Evolutionary conservation across 1,284 basidiomycete species (phyloP).

Genomic region (Ustilago cynodontis): DNA sequence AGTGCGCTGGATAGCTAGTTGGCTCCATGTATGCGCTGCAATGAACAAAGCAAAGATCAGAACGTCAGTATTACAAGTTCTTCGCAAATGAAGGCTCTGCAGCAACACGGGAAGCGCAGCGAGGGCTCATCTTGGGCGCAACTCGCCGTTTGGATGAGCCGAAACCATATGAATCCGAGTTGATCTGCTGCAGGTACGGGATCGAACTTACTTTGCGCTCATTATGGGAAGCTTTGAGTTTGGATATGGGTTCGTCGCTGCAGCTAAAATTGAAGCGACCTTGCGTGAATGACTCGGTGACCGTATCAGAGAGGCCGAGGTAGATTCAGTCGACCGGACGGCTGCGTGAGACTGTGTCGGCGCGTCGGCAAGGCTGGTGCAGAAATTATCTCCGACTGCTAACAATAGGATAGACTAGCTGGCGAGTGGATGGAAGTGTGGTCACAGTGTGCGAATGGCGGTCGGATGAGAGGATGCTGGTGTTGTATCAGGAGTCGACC

Average conservation of each 20-base stretch:
- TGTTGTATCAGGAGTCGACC: not conserved
- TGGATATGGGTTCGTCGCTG: not conserved
- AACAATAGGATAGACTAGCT: not conserved
- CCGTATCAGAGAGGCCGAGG: too few relatives aligned
- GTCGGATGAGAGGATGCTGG: not conserved
- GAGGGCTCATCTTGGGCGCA: slow-evolving; percentile 1
- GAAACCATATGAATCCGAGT: not conserved
- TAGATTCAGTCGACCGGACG: too few relatives aligned
- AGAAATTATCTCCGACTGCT: not conserved
- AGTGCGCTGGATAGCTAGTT: slow-evolving; percentile 35
- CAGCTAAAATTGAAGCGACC: too few relatives aligned
- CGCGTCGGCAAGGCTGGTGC: not conserved
- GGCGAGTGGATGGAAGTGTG: not conserved
- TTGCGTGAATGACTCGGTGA: too few relatives aligned
- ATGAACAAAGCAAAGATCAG: not conserved
- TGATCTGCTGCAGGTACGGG: not conserved
- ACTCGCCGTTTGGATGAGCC: not conserved
- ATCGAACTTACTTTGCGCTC: slow-evolving; percentile 45
- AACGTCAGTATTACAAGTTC: slow-evolving; percentile 3
- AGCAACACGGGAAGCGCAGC: not conserved
- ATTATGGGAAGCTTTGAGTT: slow-evolving; percentile 5
- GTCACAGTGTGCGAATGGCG: not conserved
- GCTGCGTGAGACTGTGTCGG: not conserved
- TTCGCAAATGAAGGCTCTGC: not conserved
- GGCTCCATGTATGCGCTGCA: slow-evolving; percentile 52